Evolutionary conservation across 768 basidiomycete genomes (phyloP).

Genomic region (Trametes gibbosa): DNA sequence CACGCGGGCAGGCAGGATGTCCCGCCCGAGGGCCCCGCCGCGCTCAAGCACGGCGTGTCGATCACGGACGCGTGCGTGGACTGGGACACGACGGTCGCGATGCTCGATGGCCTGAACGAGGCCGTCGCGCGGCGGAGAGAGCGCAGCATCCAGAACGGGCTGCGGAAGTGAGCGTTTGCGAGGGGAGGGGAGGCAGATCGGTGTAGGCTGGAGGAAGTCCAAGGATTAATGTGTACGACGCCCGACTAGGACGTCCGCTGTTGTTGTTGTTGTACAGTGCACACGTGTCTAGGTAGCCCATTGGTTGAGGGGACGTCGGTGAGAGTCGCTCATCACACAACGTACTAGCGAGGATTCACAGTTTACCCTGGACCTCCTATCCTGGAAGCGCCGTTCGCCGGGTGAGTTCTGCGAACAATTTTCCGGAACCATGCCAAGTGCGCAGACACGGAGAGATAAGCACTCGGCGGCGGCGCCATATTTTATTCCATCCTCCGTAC

Average conservation of each 20-base stretch:
- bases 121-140: slow-evolving; percentile 49
- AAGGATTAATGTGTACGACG: not conserved
- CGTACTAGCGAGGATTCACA: too few species aligned
- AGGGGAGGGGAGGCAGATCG: not conserved
- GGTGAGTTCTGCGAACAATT: too few species aligned
- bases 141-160: slow-evolving; percentile 37
- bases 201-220: not conserved
- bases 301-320: too few species aligned
- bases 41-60: slow-evolving; percentile 75
- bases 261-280: too few species aligned
- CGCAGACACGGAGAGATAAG: too few species aligned
- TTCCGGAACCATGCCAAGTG: too few species aligned
- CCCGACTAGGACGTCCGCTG: too few species aligned
- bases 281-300: too few species aligned
- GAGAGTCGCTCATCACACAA: too few species aligned
- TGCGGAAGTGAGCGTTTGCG: slow-evolving; percentile 22
- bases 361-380: too few species aligned
- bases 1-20: slow-evolving; percentile 90
- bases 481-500: slow-evolving; percentile 15
- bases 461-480: not conserved
- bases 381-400: too few species aligned
- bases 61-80: slow-evolving; percentile 93
- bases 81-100: slow-evolving; percentile 74
- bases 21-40: slow-evolving; percentile 61
- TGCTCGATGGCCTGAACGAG: slow-evolving; percentile 68